Conservation (phyloP, 306 rosid genomes). For the Malus sylvestris region DNA sequence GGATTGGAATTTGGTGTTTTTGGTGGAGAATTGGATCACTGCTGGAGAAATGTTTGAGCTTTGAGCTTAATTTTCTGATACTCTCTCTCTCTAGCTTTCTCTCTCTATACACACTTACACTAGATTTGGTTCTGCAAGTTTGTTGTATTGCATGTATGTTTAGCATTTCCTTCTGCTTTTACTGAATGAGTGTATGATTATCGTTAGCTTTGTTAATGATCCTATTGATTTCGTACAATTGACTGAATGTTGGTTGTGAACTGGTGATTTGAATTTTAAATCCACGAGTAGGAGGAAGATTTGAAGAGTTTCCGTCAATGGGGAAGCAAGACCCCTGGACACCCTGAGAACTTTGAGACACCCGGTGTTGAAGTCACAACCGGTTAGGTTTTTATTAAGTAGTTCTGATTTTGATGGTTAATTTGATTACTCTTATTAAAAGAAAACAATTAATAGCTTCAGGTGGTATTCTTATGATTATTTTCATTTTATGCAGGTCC, state of each 20-base stretch:
- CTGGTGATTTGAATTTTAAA: constrained; percentile 10
- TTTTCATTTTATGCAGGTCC: constrained; percentile 57
- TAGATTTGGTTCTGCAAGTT: background rate
- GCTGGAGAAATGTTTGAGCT: background rate
- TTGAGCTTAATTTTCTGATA: background rate
- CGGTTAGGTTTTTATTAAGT: constrained; percentile 38
- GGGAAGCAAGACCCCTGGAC: constrained; percentile 94
- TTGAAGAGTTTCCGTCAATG: constrained; percentile 86
- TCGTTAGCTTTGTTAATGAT: background rate
- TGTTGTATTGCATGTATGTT: background rate
- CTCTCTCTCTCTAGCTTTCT: background rate
- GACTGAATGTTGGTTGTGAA: background rate
- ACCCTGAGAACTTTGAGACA: constrained; percentile 97
- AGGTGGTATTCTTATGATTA: background rate
- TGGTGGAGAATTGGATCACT: background rate
- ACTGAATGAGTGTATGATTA: background rate
- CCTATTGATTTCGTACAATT: background rate
- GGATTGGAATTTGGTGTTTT: background rate
- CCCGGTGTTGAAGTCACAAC: constrained; percentile 93
- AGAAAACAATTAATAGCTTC: background rate
- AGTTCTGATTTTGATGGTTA: background rate
- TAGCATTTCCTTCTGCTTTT: no score
- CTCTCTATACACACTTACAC: background rate
- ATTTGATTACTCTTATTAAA: background rate
- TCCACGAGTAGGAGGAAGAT: constrained; percentile 62